Evolutionary conservation across 208 protist species (phyloP), one percentile per base, ranked within the genome.

Genomic region (Blastocrithidia nonstop): DNA sequence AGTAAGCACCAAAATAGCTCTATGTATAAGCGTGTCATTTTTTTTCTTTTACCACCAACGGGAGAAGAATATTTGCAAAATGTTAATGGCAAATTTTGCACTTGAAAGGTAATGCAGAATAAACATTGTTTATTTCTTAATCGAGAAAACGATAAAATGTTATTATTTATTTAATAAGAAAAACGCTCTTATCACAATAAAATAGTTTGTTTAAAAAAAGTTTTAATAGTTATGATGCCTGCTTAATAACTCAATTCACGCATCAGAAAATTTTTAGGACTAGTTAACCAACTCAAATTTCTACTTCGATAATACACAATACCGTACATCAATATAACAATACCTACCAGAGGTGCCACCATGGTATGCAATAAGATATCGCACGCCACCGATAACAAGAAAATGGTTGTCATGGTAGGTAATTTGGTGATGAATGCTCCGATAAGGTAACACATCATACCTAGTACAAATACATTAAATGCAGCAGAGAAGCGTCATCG

Each of bases 281-380:
- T 87, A 31, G 78, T 88, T 24, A 92, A 61, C 83, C 83, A 92
- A 32, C 73, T 76, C 83, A 92, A 83, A 39, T 87, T 69, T 50
- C 84, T 79, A 49, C 68, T 82, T 27, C 76, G 64, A 42, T 72
- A 77, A 6, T 62, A 56, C 73, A 91, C 75, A 46, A 91, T 84
- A 7, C 70, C 58, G 45, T 85, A 84, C 28, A 92, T 54, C 51
- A 92, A 87, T 27, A 92, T 48, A 66, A 88, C 78, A 25, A 74
- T 71, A 39, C 81, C 58, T 42, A 74, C 72, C 13, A 75, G 76
- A 15, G 83, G 83, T n/a, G 83, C 76, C 1, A 85, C 71, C 75
- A 86, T 88, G 8, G 76, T 88, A 57, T 92, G 83, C 21, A 92
- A 63, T 13, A 92, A 49, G 19, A 85, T 51, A 37, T 92, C 83